These are phyloP conservation scores for Diversispora epigaea DNA, from an alignment of 192 early-diverging fungal genomes.

Conservation along the genomic window DNA sequence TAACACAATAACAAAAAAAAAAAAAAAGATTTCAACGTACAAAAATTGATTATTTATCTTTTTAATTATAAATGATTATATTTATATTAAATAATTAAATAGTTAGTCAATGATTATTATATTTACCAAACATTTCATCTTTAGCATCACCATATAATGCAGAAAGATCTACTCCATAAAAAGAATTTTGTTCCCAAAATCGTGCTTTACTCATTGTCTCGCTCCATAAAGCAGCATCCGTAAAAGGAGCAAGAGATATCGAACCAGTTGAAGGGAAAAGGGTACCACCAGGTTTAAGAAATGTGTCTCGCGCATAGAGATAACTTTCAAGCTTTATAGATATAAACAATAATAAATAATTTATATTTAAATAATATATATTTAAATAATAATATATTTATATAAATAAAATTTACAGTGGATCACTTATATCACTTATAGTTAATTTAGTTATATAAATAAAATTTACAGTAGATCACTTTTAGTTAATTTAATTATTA, in stretches of 20 bases:
- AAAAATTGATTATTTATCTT: not conserved
- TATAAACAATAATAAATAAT: constrained; percentile 8
- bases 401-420: too few species aligned
- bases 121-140: constrained; percentile 82
- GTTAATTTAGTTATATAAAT: too few species aligned
- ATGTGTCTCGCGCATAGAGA: constrained; percentile 83
- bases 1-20: constrained; percentile 37
- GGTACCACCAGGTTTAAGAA: constrained; percentile 88
- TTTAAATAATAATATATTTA: too few species aligned
- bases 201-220: constrained; percentile 92
- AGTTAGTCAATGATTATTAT: not conserved
- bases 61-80: not conserved
- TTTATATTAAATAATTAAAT: not conserved
- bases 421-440: constrained; percentile 32
- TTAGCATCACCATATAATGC: constrained; percentile 80
- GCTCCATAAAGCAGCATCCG: constrained; percentile 76
- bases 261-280: constrained; percentile 88
- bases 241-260: constrained; percentile 87
- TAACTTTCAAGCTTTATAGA: constrained; percentile 71
- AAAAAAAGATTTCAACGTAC: not conserved
- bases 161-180: constrained; percentile 91
- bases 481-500: too few species aligned
- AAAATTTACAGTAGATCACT: too few species aligned
- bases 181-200: constrained; percentile 83
- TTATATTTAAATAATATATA: not conserved